Base-by-base conservation (phyloP, 441 rosid genomes). In the Hura crepitans region DNA sequence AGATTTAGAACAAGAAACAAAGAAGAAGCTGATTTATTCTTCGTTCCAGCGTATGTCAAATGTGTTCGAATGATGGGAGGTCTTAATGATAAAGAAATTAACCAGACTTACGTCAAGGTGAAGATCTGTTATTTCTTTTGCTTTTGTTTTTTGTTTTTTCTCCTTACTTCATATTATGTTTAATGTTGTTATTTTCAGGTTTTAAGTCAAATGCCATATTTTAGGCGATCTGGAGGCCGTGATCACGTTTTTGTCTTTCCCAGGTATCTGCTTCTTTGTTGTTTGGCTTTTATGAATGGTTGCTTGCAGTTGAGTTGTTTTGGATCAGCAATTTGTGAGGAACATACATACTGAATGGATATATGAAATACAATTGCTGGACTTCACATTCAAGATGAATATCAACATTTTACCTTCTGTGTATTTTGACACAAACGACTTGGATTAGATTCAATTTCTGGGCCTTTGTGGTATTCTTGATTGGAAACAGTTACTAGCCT, bases 41-140 rank as follows among this genome's bases (percentile, higher is more conserved):
- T 95, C 50, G 99, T 95, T 69, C 99, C 99, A 37, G 79, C 98
- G 6, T 92, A 95, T 81, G 92, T 69, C 2, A 95, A 90, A 72
- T 95, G 99, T 73, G 92, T 95, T 14, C 80, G 96, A 61, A 86
- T 92, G 95, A 57, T 82, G 85, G 98, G 97, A 65, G 99, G 97
- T 61, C 96, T 95, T 66, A 90, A 80, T 74, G 99, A 95, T 74
- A 86, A 90, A 73, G 99, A 92, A 84, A 95, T 95, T 62, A 89
- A 95, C 72, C 86, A 68, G 46, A 90, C 96, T 7, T 90, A 89
- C 71, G 95, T 92, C 55, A 85, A 87, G 97, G 99, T 92, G 72
- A 61, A 31, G 2, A n/a, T 60, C 59, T 20, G 5, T 12, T 35
- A 25, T 25, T 51, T 42, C 20, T 49, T 57, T 5, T 59, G 31